Percentiles rank a stretch among this genome's conserved stretches.
phyloP scores from a whole-genome alignment of 1,284 basidiomycete species.

The Ceraceosorus guamensis region DNA sequence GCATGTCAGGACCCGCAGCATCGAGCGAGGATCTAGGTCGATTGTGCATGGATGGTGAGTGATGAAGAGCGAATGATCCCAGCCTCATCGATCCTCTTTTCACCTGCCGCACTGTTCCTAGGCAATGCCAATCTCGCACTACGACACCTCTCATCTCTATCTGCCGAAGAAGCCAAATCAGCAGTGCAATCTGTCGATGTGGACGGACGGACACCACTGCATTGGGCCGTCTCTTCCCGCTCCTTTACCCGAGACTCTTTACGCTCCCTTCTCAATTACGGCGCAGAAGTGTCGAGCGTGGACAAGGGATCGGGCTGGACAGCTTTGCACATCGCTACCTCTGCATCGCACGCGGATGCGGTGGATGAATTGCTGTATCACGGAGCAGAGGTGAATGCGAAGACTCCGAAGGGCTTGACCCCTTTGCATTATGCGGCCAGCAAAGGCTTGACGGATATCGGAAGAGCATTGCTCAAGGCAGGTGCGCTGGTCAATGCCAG shows the following conservation, averaged over 20 bases:
- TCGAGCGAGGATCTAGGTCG: too few relatives aligned
- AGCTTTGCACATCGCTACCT: slow-evolving; percentile 24
- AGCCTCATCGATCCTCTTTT: too few relatives aligned
- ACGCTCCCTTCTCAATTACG: slow-evolving; percentile 8
- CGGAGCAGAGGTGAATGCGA: slow-evolving; percentile 15
- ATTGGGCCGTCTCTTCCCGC: slow-evolving; percentile 19
- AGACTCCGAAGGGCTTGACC: slow-evolving; percentile 16
- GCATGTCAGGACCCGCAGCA: too few relatives aligned
- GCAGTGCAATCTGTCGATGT: slow-evolving; percentile 11
- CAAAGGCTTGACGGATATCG: slow-evolving; percentile 27
- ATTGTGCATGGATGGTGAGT: too few relatives aligned
- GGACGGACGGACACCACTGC: slow-evolving; percentile 23
- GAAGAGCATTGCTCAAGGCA: slow-evolving; percentile 15
- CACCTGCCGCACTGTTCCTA: too few relatives aligned
- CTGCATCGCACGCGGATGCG: slow-evolving; percentile 12
- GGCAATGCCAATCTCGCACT: slow-evolving; percentile 4
- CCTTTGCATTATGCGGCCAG: slow-evolving; percentile 28
- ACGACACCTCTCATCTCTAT: neutral
- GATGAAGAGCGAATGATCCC: too few relatives aligned
- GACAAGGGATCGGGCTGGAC: slow-evolving; percentile 19
- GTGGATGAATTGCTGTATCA: slow-evolving; percentile 14
- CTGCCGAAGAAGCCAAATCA: neutral
- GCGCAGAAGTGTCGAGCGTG: slow-evolving; percentile 6
- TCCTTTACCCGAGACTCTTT: slow-evolving; percentile 9
- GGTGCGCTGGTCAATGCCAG: slow-evolving; percentile 27